Evolutionary conservation across 441 rosid genomes (phyloP).

Genomic region (Erysimum pusillum): DNA sequence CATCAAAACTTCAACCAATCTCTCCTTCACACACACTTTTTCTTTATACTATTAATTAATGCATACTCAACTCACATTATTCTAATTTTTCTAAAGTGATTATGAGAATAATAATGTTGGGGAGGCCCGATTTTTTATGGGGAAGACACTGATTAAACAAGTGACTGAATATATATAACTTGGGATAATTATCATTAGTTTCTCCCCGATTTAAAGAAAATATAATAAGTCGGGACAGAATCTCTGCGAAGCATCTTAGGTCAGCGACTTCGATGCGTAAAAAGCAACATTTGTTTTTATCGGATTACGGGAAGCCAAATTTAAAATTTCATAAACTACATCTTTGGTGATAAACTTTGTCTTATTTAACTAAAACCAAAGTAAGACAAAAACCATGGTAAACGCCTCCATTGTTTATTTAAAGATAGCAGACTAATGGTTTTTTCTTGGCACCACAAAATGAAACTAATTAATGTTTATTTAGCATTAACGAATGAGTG

Average conservation of each 20-base stretch:
- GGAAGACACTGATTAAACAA: conserved; percentile 37
- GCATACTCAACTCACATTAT: not conserved
- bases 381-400: conserved; percentile 39
- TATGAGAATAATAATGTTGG: conserved; percentile 40
- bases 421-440: conserved; percentile 20
- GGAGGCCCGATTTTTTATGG: conserved; percentile 44
- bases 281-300: conserved; percentile 46
- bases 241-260: conserved; percentile 52
- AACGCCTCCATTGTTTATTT: conserved; percentile 26
- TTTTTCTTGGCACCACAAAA: conserved; percentile 34
- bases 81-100: conserved; percentile 25
- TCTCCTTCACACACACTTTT: conserved; percentile 41
- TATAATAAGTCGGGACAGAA: conserved; percentile 29
- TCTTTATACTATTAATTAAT: conserved; percentile 35
- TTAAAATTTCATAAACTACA: conserved; percentile 13
- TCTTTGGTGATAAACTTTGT: conserved; percentile 30
- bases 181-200: conserved; percentile 31
- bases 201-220: not conserved
- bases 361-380: conserved; percentile 36
- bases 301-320: conserved; percentile 20
- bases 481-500: conserved; percentile 44
- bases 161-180: conserved; percentile 16
- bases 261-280: conserved; percentile 47
- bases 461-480: conserved; percentile 25
- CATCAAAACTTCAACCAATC: conserved; percentile 57